Evolutionary conservation across 2,329 filamentous ascomycete species (phyloP), one percentile per base, ranked within the genome.

Genomic region (Fusarium clavum): DNA sequence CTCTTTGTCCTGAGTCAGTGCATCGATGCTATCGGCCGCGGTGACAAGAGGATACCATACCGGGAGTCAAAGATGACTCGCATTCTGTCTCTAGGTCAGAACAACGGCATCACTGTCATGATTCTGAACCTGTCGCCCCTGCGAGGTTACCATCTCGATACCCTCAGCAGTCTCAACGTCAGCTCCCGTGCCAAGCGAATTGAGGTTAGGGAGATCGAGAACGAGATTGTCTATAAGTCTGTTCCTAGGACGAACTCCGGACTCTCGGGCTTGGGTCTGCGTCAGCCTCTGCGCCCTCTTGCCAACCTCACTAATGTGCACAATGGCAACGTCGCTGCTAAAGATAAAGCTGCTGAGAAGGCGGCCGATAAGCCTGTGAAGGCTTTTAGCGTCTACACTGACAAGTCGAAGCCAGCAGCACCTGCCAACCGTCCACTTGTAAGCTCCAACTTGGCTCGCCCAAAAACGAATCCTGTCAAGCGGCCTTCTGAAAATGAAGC

Each of bases 21-120:
- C 75, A 95, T 98, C 56, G 95, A 98, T 78, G 95, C 95, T 59
- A 98, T 98, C 77, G 92, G 92, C 2, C 84, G 88, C 25, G 88
- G 88, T 32, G 89, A 91, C 77, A 88, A 86, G 73, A 89, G 95
- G 34, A 95, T 98, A 75, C 95, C 96, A 0, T 98, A 97, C 79
- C 88, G 95, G 60, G 95, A 98, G 78, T 96, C 92, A 57, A 98
- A 98, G 84, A 98, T 98, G 95, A 98, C 96, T 1, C 88, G 95
- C 48, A 98, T 98, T 58, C 82, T 98, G 27, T 95, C 92, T 1
- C 82, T 98, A 11, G 95, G 95, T 5, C 95, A 98, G 82, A 98
- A 98, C 82, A 94, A 97, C 70, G 95, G 96, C 53, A 89, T 97
- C 72, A 98, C 94, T 0, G 88, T 98, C 77, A 98, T 98, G 96